A percentile compares a stretch with the other conserved stretches of the same genome.
These are phyloP conservation scores for Oidiodendron maius DNA, from an alignment of 495 filamentous ascomycete species.

Conservation along the genomic window DNA sequence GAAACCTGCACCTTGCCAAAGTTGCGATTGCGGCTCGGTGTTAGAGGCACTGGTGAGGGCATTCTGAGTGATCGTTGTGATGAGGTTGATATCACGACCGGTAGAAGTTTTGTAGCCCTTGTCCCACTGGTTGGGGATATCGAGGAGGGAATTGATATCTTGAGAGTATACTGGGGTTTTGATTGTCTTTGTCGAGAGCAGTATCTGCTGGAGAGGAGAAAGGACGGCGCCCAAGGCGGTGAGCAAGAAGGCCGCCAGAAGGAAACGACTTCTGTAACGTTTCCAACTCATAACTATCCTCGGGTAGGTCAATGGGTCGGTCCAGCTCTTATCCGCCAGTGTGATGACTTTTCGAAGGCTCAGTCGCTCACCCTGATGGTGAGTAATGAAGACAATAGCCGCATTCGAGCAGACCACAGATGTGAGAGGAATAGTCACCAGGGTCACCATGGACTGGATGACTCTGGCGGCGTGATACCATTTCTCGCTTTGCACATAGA, in stretches of 20 bases:
- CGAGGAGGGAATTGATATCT: not conserved
- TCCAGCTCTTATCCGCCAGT: not conserved
- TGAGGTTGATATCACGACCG: not conserved
- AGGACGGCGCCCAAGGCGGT: not conserved
- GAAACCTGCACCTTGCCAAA: not conserved
- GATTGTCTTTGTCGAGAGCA: not conserved
- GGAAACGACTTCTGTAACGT: not conserved
- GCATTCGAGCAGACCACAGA: not conserved
- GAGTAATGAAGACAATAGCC: not conserved
- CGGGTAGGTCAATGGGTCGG: not conserved
- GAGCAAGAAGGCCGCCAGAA: not conserved
- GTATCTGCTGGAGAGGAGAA: not conserved
- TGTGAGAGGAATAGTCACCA: not conserved
- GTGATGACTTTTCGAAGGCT: not conserved
- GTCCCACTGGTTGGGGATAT: not conserved
- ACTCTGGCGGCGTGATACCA: not conserved
- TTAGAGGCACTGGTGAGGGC: not conserved
- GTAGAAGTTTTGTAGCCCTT: not conserved
- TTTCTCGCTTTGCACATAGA: not conserved
- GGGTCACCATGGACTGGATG: not conserved
- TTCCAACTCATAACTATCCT: not conserved
- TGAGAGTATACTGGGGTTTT: not conserved
- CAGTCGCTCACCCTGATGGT: not conserved
- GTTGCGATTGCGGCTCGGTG: not conserved
- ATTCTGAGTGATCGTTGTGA: not conserved